Evolutionary conservation across 2,329 filamentous ascomycete species (phyloP).

Genomic region (Cladosporium sp.): DNA sequence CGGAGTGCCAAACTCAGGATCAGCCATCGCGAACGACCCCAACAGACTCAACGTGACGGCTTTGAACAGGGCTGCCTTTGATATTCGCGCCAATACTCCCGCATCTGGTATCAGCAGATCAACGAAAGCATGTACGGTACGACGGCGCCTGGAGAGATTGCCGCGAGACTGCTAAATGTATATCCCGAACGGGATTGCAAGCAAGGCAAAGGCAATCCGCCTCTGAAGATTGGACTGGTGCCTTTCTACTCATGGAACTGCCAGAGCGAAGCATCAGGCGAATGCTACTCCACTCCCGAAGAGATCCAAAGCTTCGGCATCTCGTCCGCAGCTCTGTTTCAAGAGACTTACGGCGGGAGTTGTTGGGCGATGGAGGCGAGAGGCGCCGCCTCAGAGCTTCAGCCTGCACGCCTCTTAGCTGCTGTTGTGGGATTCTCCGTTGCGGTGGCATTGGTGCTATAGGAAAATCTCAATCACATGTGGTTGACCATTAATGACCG

Average conservation of each 20-base stretch:
- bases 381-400: not conserved
- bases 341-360: not conserved
- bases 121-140: not conserved
- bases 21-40: not conserved
- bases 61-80: not conserved
- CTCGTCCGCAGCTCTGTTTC: not conserved
- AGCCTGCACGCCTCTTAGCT: not conserved
- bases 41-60: not conserved
- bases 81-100: not conserved
- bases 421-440: not conserved
- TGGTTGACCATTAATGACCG: not conserved
- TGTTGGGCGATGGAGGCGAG: constrained; percentile 3
- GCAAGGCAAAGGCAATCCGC: not conserved
- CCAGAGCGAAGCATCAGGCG: not conserved
- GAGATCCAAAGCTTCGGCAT: not conserved
- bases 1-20: not conserved
- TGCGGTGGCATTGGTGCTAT: not conserved
- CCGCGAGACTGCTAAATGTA: not conserved
- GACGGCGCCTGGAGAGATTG: not conserved
- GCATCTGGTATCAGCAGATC: constrained; percentile 4
- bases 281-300: not conserved
- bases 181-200: not conserved
- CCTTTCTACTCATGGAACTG: not conserved
- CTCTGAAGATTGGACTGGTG: not conserved
- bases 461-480: not conserved